Evolutionary conservation across 1,284 basidiomycete species (phyloP), one percentile per base, ranked within the genome.

Genomic region (Nidula niveotomentosa): DNA sequence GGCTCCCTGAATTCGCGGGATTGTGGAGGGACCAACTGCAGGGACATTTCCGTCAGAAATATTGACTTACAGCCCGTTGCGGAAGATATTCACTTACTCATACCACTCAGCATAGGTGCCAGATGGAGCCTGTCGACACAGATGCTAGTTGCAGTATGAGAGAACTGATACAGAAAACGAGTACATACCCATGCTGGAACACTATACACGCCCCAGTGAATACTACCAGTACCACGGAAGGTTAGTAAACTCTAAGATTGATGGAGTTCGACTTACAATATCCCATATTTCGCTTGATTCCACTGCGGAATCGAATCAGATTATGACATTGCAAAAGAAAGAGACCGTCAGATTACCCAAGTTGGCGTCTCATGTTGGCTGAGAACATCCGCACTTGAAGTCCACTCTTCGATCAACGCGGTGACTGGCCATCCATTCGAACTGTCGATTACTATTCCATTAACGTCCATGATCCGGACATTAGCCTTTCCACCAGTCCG

Each of bases 151-250:
- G 23, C 23, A 23, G 23, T 23, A 1, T 5, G 15, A 9, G 36
- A 0, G 15, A 12, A 44, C 13, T 6, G 9, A 8, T 37, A 48
- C 53, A 39, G 13, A 48, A 47, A 37, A 39, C 7, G 51, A 8
- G 35, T 13, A 54, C 64, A 43, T 56, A 75, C 80, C 71, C 72
- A 80, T 36, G 78, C 79, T 1, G 80, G 80, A 39, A 78, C 76
- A 18, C 78, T 79, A 58, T 76, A 86, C 2, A 81, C 61, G 5
- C 84, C 84, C 82, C 83, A 86, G 59, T 85, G 84, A 50, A 86
- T 73, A 65, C 81, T 71, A 33, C 18, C 53, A 34, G 13, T n/a
- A 30, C 45, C 15, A 12, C 18, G 6, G 39, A 54, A 36, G 41
- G 50, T 36, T 34, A 33, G 15, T 53, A n/a, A 35, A 36, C 13